These are phyloP conservation scores for Carex scoparia DNA, from an alignment of 176 grass and related monocot genomes.

Conservation along the genomic window DNA sequence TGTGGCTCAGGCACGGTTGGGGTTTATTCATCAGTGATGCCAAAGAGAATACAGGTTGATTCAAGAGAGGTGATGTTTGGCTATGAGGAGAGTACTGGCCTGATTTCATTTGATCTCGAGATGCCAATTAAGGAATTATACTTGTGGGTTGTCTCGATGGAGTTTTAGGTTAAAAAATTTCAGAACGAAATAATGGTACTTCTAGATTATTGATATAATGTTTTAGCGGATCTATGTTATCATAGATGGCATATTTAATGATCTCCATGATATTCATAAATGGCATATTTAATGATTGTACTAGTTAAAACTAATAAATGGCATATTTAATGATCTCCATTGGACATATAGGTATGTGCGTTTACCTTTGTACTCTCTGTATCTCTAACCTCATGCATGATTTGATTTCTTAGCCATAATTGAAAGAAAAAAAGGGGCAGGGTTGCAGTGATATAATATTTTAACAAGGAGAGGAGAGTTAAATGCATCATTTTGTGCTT, in stretches of 20 bases:
- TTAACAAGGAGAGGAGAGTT: no score
- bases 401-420: no score
- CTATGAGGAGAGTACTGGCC: constrained; percentile 36
- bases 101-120: constrained; percentile 38
- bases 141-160: constrained; percentile 34
- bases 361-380: no score
- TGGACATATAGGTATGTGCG: no score
- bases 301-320: no score
- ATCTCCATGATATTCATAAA: no score
- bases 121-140: constrained; percentile 41
- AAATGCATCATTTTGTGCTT: no score
- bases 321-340: no score
- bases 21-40: constrained; percentile 48
- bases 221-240: neutral
- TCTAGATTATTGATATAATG: neutral
- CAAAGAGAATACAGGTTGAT: constrained; percentile 33
- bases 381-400: no score
- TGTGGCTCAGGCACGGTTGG: constrained; percentile 38
- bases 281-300: neutral
- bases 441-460: no score
- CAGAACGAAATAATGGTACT: neutral
- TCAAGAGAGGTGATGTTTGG: constrained; percentile 26
- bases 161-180: constrained; percentile 30
- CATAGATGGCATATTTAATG: no score
- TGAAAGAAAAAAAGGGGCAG: no score